phyloP scores from a whole-genome alignment of 176 grass and related monocot species.

The Carex kokanica region DNA sequence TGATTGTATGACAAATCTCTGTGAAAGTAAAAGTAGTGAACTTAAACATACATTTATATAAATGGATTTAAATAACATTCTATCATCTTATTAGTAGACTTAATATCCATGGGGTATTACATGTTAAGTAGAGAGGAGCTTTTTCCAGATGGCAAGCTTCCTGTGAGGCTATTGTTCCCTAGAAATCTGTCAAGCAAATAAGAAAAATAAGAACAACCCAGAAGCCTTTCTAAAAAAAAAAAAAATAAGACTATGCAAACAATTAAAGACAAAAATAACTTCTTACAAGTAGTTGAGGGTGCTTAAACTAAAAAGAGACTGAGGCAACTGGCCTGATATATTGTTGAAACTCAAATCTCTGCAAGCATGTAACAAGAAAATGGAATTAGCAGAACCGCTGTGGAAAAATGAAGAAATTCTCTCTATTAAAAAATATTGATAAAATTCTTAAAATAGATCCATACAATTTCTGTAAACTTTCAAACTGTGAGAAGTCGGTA shows the following conservation, averaged over 20 bases:
- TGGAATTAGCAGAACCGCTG: not conserved
- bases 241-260: not conserved
- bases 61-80: not conserved
- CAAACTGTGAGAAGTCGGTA: conserved; percentile 49
- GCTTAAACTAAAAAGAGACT: conserved; percentile 46
- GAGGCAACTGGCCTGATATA: conserved; percentile 63
- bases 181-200: conserved; percentile 55
- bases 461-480: conserved; percentile 32
- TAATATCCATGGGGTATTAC: conserved; percentile 32
- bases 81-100: conserved; percentile 6
- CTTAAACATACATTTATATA: not conserved
- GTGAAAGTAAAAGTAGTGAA: not conserved
- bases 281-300: conserved; percentile 49
- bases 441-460: not conserved
- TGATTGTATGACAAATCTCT: conserved; percentile 95
- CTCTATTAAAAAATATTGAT: not conserved
- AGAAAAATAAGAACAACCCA: not conserved
- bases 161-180: conserved; percentile 79
- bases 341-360: conserved; percentile 98
- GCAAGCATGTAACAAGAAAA: not conserved
- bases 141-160: conserved; percentile 61
- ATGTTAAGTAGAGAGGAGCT: conserved; percentile 39
- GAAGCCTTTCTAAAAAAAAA: not conserved
- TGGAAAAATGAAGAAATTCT: not conserved
- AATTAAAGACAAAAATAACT: conserved; percentile 5